Conservation (phyloP, 2,329 filamentous ascomycete species). For the Ascochyta koolunga region DNA sequence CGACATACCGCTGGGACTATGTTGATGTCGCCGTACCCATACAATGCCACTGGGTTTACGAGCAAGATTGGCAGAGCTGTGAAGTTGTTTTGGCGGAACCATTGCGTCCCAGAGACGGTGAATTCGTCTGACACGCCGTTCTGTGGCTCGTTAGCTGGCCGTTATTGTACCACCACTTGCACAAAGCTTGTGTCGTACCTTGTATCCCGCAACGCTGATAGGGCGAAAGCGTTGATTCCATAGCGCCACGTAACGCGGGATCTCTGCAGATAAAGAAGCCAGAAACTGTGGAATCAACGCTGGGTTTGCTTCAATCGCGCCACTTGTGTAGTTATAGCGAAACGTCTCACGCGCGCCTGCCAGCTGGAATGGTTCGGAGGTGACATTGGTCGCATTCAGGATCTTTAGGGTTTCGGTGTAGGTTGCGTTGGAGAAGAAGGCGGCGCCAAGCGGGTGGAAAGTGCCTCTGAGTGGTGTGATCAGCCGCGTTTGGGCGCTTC, state of each 20-base stretch:
- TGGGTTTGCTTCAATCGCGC: constrained; percentile 32
- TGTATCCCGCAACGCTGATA: constrained; percentile 42
- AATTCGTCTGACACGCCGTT: constrained; percentile 45
- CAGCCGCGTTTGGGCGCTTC: constrained; percentile 37
- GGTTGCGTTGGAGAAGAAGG: constrained; percentile 47
- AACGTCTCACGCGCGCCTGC: constrained; percentile 42
- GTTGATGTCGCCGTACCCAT: constrained; percentile 48
- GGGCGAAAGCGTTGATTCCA: constrained; percentile 44
- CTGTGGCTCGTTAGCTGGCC: constrained; percentile 32
- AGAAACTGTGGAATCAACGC: constrained; percentile 30
- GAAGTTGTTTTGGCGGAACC: constrained; percentile 46
- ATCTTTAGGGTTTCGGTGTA: constrained; percentile 46
- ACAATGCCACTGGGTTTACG: constrained; percentile 45
- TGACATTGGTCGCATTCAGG: constrained; percentile 41
- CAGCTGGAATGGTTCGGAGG: constrained; percentile 39
- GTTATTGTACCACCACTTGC: constrained; percentile 13
- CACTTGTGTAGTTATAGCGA: constrained; percentile 42
- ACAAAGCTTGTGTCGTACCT: constrained; percentile 30
- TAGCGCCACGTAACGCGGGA: constrained; percentile 41
- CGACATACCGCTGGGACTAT: constrained; percentile 47
- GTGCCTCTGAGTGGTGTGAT: constrained; percentile 44
- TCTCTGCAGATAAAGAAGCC: constrained; percentile 36
- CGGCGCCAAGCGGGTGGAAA: constrained; percentile 48
- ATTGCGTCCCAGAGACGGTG: constrained; percentile 43
- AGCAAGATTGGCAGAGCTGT: constrained; percentile 42